Percentiles rank a stretch among this genome's conserved stretches.
Conservation (phyloP, 805 yeast species). For the Lipomyces mesembrius region DNA sequence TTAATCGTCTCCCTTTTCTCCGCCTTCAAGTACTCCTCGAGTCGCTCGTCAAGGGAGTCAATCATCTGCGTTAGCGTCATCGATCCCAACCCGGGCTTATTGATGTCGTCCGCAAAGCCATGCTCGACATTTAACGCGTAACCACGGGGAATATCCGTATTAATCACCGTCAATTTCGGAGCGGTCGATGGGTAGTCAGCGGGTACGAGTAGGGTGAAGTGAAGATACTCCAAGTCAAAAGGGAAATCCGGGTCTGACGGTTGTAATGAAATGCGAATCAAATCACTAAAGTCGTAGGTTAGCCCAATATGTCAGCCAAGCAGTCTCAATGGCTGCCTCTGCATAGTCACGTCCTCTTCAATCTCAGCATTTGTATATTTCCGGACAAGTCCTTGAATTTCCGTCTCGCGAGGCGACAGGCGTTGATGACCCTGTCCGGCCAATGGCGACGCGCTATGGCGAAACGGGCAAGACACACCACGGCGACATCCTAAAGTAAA, state of each 20-base stretch:
- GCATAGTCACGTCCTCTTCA: conserved; percentile 18
- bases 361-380: conserved; percentile 19
- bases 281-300: conserved; percentile 4
- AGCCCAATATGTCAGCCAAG: not conserved
- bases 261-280: conserved; percentile 14
- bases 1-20: conserved; percentile 67
- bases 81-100: conserved; percentile 46
- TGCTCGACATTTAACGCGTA: conserved; percentile 66
- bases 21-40: conserved; percentile 62
- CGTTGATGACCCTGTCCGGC: not conserved
- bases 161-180: conserved; percentile 62
- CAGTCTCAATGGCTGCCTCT: not conserved
- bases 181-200: conserved; percentile 55
- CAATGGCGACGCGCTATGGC: conserved; percentile 7
- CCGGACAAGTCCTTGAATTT: conserved; percentile 11
- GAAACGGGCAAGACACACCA: conserved; percentile 21
- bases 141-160: conserved; percentile 72
- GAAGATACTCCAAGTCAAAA: conserved; percentile 60
- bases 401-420: conserved; percentile 12
- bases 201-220: conserved; percentile 61
- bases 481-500: conserved; percentile 39
- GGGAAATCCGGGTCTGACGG: conserved; percentile 80
- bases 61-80: conserved; percentile 60
- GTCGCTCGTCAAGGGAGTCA: conserved; percentile 58
- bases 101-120: conserved; percentile 54